Conservation (phyloP, 139 green algal genomes). For the Chlorella sp. region DNA sequence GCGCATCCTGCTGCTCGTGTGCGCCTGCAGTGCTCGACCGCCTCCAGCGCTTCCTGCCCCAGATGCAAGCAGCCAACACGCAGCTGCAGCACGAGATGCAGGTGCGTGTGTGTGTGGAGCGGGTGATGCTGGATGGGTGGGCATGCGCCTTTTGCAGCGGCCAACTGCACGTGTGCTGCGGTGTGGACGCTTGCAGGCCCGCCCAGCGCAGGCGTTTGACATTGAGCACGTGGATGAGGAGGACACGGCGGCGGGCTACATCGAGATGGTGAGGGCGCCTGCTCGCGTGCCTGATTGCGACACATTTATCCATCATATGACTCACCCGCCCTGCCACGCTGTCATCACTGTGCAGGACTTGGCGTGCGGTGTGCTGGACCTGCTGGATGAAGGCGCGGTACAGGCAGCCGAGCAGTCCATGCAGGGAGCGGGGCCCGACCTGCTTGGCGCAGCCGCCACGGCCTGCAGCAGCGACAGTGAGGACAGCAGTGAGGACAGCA, state of each 20-base stretch:
- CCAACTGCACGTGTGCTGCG: background rate
- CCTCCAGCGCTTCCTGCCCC: constrained; percentile 28
- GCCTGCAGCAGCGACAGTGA: too few species aligned
- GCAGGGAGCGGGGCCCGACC: too few species aligned
- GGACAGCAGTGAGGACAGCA: too few species aligned
- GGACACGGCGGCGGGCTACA: constrained; percentile 11
- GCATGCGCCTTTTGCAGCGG: background rate
- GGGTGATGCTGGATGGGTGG: background rate
- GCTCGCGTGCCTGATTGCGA: background rate
- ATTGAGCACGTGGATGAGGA: constrained; percentile 16
- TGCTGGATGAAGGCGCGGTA: constrained; percentile 26
- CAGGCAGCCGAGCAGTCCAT: constrained; percentile 22
- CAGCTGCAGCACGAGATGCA: constrained; percentile 31
- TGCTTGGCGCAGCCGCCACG: too few species aligned
- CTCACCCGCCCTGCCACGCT: background rate
- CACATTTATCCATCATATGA: background rate
- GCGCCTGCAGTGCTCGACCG: constrained; percentile 25
- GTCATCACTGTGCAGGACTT: constrained; percentile 25
- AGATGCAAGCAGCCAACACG: constrained; percentile 34
- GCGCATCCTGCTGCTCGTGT: background rate
- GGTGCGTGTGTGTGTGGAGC: background rate
- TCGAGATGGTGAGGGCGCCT: constrained; percentile 24
- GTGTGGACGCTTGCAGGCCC: background rate
- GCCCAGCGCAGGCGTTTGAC: constrained; percentile 13
- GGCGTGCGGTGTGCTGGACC: constrained; percentile 35